Evolutionary conservation across 345 rosid genomes (phyloP), one percentile per base, ranked within the genome.

Genomic region (Populus euphratica): DNA sequence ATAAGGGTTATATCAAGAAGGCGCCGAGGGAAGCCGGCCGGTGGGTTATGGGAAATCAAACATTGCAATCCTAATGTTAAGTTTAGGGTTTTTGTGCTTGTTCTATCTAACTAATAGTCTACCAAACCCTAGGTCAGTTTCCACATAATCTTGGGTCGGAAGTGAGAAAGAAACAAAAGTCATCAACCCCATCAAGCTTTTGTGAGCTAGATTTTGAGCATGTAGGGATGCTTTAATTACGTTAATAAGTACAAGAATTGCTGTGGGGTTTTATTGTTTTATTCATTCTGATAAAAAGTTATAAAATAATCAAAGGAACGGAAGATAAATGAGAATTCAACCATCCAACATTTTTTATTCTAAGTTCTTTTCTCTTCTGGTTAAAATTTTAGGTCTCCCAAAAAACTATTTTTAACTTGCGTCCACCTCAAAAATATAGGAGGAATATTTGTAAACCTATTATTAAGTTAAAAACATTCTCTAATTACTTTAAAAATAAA

Each of bases 201-300:
- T 23, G 65, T 5, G 36, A 50, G 52, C 36, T 36, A 49, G 80
- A 71, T 72, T 77, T 77, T 47, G 63, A 33, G 71, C 76, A 63
- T 33, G 65, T 63, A 63, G 76, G 76, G 70, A 77, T 77, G 39
- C 63, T 50, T 64, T 63, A 44, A 31, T 62, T 63, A 23, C 16
- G 70, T 31, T 23, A 77, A 47, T 31, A 61, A 38, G 18, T 39
- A 27, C 54, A 23, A 5, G 23, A 3, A 52, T 18, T 8, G 59
- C 12, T 52, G 59, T 69, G 73, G 79, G 68, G 68, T 50, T 49
- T 13, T 9, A 1, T 14, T 29, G 8, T 29, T 25, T 3, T 31
- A 65, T 65, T 13, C 68, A 65, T 11, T 18, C 20, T n/a, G 68
- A 27, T 13, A 65, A 65, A 65, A 20, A 21, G 5, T 33, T 33